Base-by-base conservation (phyloP, 2,329 filamentous ascomycete genomes). In the Uncinocarpus reesii region DNA sequence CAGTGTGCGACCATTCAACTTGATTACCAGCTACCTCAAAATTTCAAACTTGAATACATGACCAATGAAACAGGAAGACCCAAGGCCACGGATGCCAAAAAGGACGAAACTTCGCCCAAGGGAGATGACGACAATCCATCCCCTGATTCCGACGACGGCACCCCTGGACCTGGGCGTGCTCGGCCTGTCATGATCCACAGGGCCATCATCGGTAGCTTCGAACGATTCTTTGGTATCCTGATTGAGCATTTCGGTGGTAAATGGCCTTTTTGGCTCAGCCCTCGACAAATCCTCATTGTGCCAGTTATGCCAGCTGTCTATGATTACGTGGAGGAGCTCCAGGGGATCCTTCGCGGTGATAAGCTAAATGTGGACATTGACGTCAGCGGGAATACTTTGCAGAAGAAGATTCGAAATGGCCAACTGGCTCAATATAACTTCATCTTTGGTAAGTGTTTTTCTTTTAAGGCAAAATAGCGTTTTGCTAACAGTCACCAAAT, bases 1-100 rank as follows among this genome's bases (percentile, higher is more conserved):
- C 85, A 94, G 68, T 93, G 86, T 61, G 87, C 90, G 58, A 96
- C 90, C 10, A 94, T 96, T 57, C 90, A 96, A 70, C 79, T 94
- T 47, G 87, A 94, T 65, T 94, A 93, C 72, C 84, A 95, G 62
- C 77, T 86, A 16, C 83, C 84, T 1, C 74, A 83, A 58, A 88
- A 88, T 66, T 95, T 95, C 69, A 84, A 86, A 61, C 78, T 95
- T 34, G 83, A 89, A 65, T 93, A 88, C 65, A 81, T 86, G 71
- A 87, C 84, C 7, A 80, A 82, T 32, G 83, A 88, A 61, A 65
- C 70, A 48, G 73, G 75, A 51, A 66, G 71, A 60, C 50, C 55
- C 45, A 62, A 65, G 29, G 59, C 35, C 54, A 62, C 62, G 5
- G 68, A 74, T 49, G 29, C 40, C 65, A 69, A 57, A 62, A 66